Base-by-base conservation (phyloP, 257 asterid species). In the Penstemon barbatus region DNA sequence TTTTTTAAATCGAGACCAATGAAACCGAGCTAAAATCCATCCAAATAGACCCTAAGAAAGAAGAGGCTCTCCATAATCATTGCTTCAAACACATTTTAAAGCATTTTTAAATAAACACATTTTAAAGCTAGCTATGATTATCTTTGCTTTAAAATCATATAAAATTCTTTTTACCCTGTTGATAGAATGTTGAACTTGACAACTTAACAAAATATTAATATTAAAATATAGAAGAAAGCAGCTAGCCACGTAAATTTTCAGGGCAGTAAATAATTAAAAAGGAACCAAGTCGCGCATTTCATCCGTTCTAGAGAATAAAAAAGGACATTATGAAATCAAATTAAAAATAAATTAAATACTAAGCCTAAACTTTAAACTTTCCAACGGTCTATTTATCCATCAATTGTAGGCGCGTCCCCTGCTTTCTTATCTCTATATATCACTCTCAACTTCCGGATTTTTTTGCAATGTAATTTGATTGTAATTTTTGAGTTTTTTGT, bases 31-130 rank as follows among this genome's bases (percentile, higher is more conserved):
- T n/a, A n/a, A n/a, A n/a, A n/a, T n/a, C n/a, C n/a, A n/a, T n/a
- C n/a, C n/a, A n/a, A n/a, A n/a, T n/a, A n/a, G n/a, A n/a, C n/a
- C n/a, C n/a, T n/a, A 36, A 36, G 62, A 66, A 54, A 58, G 76
- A 79, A 79, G 79, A 69, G 73, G 69, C 79, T 79, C 79, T 54
- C 66, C 72, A 36, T 56, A 72, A 80, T 77, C 77, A 80, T 80
- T 79, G 12, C 41, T 63, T 68, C 61, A 70, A 72, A 43, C 74
- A 65, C 61, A 66, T 71, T 65, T 58, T 36, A 3, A 43, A 36
- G 42, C 7, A 69, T 68, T 43, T 44, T 38, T 52, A 5, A 25
- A 25, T 1, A 25, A 25, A 43, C 74, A 65, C 61, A 66, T 71
- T 65, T 58, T 36, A 3, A 43, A 36, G 42, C 7, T 38, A 11